A percentile compares a stretch with the other conserved stretches of the same genome.
Evolutionary conservation across 1,139 yeast genomes (phyloP).

Genomic region (Kurtzmaniella quercitrusa): DNA sequence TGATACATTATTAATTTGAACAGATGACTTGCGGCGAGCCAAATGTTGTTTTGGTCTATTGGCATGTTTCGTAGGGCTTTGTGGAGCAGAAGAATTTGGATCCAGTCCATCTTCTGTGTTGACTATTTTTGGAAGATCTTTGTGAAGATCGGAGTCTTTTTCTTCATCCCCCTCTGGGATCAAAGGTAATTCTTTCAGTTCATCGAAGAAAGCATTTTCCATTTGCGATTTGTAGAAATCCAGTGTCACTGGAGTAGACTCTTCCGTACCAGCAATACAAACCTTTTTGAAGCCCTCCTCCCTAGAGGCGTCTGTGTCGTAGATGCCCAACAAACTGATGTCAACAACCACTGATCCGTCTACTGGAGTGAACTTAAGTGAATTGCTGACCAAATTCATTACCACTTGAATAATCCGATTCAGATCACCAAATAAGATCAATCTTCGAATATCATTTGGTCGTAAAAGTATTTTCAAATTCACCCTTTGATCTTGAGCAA

Average conservation of each 20-base stretch:
- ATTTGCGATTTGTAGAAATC: not conserved
- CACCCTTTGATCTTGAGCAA: slow-evolving; percentile 76
- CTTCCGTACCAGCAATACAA: slow-evolving; percentile 13
- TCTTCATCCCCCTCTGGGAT: slow-evolving; percentile 2
- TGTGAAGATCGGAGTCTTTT: not conserved
- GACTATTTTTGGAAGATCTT: not conserved
- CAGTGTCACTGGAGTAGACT: not conserved
- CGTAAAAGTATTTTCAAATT: slow-evolving; percentile 51
- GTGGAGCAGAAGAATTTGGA: not conserved
- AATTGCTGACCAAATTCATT: slow-evolving; percentile 83
- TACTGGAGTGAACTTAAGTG: slow-evolving; percentile 83
- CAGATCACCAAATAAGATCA: slow-evolving; percentile 77
- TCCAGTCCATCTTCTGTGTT: not conserved
- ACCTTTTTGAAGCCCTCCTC: slow-evolving; percentile 28
- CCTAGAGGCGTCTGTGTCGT: slow-evolving; percentile 47
- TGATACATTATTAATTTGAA: slow-evolving; percentile 29
- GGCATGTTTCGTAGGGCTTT: not conserved
- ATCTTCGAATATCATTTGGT: slow-evolving; percentile 59
- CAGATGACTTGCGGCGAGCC: slow-evolving; percentile 5
- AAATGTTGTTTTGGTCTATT: not conserved
- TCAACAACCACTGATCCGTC: slow-evolving; percentile 76
- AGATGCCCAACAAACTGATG: slow-evolving; percentile 65
- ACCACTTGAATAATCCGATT: slow-evolving; percentile 83
- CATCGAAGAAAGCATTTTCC: not conserved
- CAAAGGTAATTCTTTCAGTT: slow-evolving; percentile 3